Percentiles rank a stretch among this genome's conserved stretches.
Evolutionary conservation across 2,329 filamentous ascomycete species (phyloP).

Genomic region (Fusarium sterilihyphosum): DNA sequence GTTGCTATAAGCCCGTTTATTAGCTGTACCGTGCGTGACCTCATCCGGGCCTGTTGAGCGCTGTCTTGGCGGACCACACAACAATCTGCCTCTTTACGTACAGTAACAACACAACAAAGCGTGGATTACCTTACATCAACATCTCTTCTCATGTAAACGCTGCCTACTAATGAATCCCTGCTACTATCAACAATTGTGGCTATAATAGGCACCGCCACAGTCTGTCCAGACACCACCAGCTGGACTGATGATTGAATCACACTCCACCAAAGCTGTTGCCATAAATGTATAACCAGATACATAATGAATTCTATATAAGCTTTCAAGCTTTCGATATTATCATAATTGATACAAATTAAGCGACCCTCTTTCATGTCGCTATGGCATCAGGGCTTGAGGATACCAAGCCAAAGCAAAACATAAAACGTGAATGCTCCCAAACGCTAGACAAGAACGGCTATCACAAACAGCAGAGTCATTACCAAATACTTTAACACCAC

Average conservation of each 20-base stretch:
- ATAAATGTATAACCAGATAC: background rate
- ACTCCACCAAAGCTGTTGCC: background rate
- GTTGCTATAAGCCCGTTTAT: conserved; percentile 25
- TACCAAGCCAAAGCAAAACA: conserved; percentile 20
- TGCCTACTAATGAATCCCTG: background rate
- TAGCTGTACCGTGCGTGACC: conserved; percentile 41
- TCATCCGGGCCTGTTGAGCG: conserved; percentile 33
- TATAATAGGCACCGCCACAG: background rate
- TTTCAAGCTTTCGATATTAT: background rate
- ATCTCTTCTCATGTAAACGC: background rate
- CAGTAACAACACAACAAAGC: background rate
- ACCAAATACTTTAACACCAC: background rate
- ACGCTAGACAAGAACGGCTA: conserved; percentile 35
- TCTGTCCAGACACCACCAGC: background rate
- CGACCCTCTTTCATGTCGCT: conserved; percentile 1
- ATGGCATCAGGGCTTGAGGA: conserved; percentile 20
- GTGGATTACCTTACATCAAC: background rate
- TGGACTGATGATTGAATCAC: background rate
- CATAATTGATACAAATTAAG: background rate
- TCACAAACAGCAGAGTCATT: background rate
- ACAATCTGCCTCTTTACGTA: background rate
- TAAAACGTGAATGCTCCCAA: conserved; percentile 31
- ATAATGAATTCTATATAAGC: background rate
- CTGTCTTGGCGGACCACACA: conserved; percentile 34
- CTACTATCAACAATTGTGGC: conserved; percentile 8